A percentile compares a stretch with the other conserved stretches of the same genome.
phyloP scores from a whole-genome alignment of 345 rosid genomes.

The Syzygium grande region DNA sequence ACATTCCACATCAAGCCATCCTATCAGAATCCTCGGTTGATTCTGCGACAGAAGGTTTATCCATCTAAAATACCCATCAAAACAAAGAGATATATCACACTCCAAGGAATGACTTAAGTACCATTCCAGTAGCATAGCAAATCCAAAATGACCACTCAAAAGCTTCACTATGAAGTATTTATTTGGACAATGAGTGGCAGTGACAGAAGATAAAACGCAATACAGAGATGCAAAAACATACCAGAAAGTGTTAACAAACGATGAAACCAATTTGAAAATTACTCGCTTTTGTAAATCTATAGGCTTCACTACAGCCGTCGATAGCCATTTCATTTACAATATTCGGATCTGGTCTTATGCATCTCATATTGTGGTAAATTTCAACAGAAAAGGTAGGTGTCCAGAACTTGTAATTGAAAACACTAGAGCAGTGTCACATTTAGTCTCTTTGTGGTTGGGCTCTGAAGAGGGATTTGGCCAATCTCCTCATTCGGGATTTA shows the following conservation, averaged over 20 bases:
- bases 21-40: neutral
- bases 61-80: neutral
- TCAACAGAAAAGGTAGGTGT: neutral
- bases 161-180: neutral
- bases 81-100: neutral
- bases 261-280: neutral
- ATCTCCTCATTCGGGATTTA: neutral
- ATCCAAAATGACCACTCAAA: neutral
- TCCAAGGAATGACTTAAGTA: neutral
- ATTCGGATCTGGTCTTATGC: neutral
- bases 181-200: neutral
- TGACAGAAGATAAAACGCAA: neutral
- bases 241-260: neutral
- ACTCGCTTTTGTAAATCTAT: neutral
- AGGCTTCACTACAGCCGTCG: neutral
- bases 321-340: neutral
- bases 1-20: neutral
- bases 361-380: neutral
- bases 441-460: neutral
- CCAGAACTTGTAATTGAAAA: neutral
- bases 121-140: neutral
- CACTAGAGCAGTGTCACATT: neutral
- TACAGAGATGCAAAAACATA: neutral
- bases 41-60: neutral
- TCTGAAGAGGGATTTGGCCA: neutral